Base-by-base conservation (phyloP, 208 protist genomes). In the Leishmania guyanensis region DNA sequence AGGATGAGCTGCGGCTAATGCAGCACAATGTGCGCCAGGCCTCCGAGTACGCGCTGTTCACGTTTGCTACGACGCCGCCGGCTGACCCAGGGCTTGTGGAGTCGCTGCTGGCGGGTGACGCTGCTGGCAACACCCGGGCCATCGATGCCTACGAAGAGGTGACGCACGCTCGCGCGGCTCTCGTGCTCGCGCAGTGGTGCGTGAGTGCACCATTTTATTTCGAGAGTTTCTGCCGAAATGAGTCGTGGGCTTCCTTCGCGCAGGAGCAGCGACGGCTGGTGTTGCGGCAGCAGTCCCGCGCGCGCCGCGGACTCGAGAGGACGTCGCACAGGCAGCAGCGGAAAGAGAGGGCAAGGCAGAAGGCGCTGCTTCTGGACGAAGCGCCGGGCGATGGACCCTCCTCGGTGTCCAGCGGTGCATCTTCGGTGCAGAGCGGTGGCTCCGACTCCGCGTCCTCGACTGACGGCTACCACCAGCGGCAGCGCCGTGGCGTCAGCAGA, bases 211-310 rank as follows among this genome's bases (percentile, higher is more conserved):
- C 92, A 6, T 89, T 92, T 72, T 92, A 96, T 72, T 98, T 91
- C 72, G 87, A 91, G 71, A 93, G 92, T 77, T 98, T 98, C 80
- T 95, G 92, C 86, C 86, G 64, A 64, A 87, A 94, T 77, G 80
- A 88, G 43, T 91, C 88, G 64, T 98, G 95, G 93, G 85, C 85
- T 0, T 82, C 81, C 56, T 94, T 98, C 79, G 90, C 93, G 26
- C 86, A 95, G 77, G 95, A 98, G 82, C 93, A 98, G 87, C 88
- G 92, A 5, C 89, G 94, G 20, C 88, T 92, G 70, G 83, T 89
- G 39, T 79, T 95, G 54, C 81, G 90, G 77, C 89, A 87, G 62
- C 88, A 95, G 79, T 84, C 85, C 10, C 77, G 89, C 17, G 78
- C 78, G n/a, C 85, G 91, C 0, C 89, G 89, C 12, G 79, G 80